phyloP scores from a whole-genome alignment of 352 stramenopile genomes.

The Globisporangium uncinulatum region DNA sequence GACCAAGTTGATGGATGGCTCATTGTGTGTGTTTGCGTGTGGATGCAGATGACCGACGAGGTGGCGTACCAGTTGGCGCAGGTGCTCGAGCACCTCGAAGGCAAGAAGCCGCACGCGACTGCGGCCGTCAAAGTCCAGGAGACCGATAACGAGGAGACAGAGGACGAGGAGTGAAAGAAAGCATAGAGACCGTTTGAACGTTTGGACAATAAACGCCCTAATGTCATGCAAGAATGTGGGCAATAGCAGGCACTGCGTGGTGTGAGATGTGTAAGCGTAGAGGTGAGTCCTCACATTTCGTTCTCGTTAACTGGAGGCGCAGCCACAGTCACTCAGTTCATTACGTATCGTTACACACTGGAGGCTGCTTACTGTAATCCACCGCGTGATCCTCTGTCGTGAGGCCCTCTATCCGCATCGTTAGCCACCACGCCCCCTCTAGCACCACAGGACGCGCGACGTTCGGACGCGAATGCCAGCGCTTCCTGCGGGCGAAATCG shows the following conservation, averaged over 20 bases:
- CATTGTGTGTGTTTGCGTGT: too few species aligned
- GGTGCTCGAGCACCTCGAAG: constrained; percentile 66
- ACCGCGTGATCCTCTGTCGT: too few species aligned
- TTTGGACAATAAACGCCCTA: background rate
- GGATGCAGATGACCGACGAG: constrained; percentile 63
- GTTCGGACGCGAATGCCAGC: too few species aligned
- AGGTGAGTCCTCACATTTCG: background rate
- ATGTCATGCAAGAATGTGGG: background rate
- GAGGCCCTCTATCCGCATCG: too few species aligned
- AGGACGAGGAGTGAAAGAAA: constrained; percentile 6
- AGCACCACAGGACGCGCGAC: too few species aligned
- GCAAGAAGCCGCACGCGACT: constrained; percentile 14
- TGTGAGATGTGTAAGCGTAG: background rate
- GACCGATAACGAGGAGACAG: background rate
- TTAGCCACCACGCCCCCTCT: too few species aligned
- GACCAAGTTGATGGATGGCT: too few species aligned
- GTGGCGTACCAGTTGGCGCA: constrained; percentile 71
- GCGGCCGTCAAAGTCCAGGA: too few species aligned
- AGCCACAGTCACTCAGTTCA: background rate
- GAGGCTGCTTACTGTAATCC: too few species aligned
- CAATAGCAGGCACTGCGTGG: background rate
- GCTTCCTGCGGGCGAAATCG: background rate
- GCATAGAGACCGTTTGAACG: background rate
- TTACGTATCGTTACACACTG: background rate
- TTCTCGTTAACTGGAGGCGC: background rate